Base-by-base conservation (phyloP, 2,329 filamentous ascomycete species). In the Calonectria montana region DNA sequence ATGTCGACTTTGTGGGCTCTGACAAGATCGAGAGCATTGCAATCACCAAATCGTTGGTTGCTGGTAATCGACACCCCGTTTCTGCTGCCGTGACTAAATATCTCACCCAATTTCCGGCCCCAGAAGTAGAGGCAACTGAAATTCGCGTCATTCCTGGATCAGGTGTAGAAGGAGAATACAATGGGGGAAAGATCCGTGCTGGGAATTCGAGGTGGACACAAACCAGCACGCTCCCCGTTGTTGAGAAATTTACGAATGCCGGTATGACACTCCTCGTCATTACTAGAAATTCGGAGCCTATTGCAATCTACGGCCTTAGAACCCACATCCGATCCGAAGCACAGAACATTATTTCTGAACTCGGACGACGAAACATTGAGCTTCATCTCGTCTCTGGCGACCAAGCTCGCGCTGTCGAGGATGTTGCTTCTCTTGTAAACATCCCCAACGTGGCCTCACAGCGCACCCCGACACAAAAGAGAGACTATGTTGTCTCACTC, bases 381-480 rank as follows among this genome's bases (percentile, higher is more conserved):
- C 82, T 89, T 4, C 88, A 89, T 70, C 83, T 93, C 53, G 84
- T 91, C 43, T 91, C 88, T 47, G 90, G 91, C 35, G 91, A 92
- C 73, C 84, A 88, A 65, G 77, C 82, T 9, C 80, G 81, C 6
- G 86, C 88, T 1, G 89, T 91, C 7, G 77, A 85, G 35, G 75
- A 82, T 16, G 81, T 88, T n/a, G 90, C 89, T 6, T 79, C 43
- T 85, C 89, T 75, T 29, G 77, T 82, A 29, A 75, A 75, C 23
- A 82, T 83, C 53, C 78, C 83, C 2, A 84, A 88, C 31, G 82
- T 86, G 2, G 83, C 82, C 18, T 84, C 85, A 9, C 83, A 86
- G 29, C 85, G 86, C 78, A 86, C 85, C 0, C 90, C 91, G 0
- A 81, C 82, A 2, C 85, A 90, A 72, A 93, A 93, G 76, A 84